Base-by-base conservation (phyloP, 257 asterid species). In the Solanum bulbocastanum region DNA sequence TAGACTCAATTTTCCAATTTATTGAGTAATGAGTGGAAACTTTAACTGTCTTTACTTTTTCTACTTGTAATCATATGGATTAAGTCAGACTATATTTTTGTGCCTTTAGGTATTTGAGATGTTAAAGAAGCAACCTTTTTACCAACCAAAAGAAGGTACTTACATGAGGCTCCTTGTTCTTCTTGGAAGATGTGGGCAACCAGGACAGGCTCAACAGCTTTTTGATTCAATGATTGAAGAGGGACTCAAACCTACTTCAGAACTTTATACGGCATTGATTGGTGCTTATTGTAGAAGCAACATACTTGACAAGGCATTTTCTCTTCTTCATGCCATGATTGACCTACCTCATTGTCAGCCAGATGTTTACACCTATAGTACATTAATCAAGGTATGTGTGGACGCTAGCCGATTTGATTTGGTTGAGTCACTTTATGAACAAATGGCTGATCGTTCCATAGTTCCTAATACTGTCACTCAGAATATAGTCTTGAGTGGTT, bases 391-490 rank as follows among this genome's bases (percentile, higher is more conserved):
- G 92, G 99, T 98, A 15, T 95, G 98, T 79, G 89, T 92, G 4
- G 98, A 96, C 62, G 93, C 93, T 56, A 66, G 87, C 44, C 93
- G 94, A 36, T 96, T 94, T 71, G 94, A 97, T 35, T 92, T 97
- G 84, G 95, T 96, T n/a, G 97, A 92, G 40, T 91, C 94, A 18
- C 94, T 95, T 44, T 97, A 95, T 71, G 92, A 88, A 73, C 89
- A 97, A 84, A 97, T 97, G 98, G 92, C 89, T 22, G 90, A 93
- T 58, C 86, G 97, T 2, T 86, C 84, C 74, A 93, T 97, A 83
- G 90, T 92, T 86, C 99, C 98, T 4, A 97, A 97, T 87, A 96
- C 98, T 1, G 98, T 96, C 81, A 97, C 98, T 71, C 99, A 97
- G 58, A 96, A 97, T 44, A 96, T 89, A 86, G 98, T 97, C 74